These are phyloP conservation scores for Ceratocystis harringtonii DNA, from an alignment of 2,329 filamentous ascomycete species.

Conservation along the genomic window DNA sequence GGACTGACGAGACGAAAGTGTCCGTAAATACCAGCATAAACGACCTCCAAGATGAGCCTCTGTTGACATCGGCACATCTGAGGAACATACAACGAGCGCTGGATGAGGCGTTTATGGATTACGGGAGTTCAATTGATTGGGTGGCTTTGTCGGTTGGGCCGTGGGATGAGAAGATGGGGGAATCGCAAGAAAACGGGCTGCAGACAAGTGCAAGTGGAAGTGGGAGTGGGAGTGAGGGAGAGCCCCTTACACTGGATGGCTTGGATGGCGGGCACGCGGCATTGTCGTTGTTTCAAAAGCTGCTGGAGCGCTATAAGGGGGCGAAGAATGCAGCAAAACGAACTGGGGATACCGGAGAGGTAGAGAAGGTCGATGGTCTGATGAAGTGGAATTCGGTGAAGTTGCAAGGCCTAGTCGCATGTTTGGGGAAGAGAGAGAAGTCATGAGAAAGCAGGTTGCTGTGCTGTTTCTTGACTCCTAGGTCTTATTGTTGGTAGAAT, in stretches of 20 bases:
- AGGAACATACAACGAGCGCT: neutral
- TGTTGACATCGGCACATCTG: neutral
- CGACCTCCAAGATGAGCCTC: neutral
- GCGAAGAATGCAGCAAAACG: neutral
- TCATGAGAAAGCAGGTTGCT: neutral
- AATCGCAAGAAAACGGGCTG: too few relatives aligned
- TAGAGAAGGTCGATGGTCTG: neutral
- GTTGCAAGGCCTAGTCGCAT: neutral
- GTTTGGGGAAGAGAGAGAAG: neutral
- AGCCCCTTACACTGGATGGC: neutral
- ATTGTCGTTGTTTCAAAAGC: slow-evolving; percentile 1
- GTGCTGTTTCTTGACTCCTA: neutral
- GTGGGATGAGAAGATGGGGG: neutral
- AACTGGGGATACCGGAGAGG: neutral
- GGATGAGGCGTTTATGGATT: neutral
- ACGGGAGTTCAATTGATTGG: neutral
- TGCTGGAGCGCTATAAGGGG: neutral
- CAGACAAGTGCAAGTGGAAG: neutral
- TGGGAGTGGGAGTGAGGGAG: neutral
- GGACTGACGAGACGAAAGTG: too few relatives aligned
- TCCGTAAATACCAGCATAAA: neutral
- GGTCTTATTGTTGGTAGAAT: neutral
- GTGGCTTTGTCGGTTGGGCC: neutral
- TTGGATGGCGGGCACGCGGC: neutral
- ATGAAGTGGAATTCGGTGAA: neutral